These are phyloP conservation scores for Anastatica hierochuntica DNA, from an alignment of 345 rosid species.

Conservation along the genomic window DNA sequence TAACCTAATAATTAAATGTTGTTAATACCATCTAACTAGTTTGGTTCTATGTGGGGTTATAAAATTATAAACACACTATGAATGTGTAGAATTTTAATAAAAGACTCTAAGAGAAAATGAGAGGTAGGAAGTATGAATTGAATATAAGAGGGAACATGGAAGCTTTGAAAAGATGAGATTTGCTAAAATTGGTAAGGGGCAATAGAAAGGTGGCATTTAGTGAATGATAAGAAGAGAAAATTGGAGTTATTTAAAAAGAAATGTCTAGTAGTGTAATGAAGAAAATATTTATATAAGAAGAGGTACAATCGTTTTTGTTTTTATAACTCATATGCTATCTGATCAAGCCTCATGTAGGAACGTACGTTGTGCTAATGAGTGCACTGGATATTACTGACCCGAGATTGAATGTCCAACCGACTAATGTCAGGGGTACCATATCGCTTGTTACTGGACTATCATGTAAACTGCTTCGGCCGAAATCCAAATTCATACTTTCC, in stretches of 20 bases:
- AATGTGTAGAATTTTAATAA: conserved; percentile 15
- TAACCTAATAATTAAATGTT: conserved; percentile 10
- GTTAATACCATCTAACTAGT: conserved; percentile 17
- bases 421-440: too few species aligned
- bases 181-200: conserved; percentile 40
- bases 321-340: too few species aligned
- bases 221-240: conserved; percentile 33
- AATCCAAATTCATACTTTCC: too few species aligned
- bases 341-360: too few species aligned
- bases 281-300: too few species aligned
- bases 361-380: too few species aligned
- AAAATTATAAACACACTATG: conserved; percentile 8
- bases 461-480: too few species aligned
- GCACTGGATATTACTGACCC: too few species aligned
- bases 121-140: conserved; percentile 30
- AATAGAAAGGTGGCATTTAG: conserved; percentile 52
- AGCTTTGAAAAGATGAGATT: conserved; percentile 30
- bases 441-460: too few species aligned
- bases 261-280: conserved; percentile 23
- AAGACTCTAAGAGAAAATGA: conserved; percentile 19
- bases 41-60: conserved; percentile 19
- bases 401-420: too few species aligned
- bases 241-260: conserved; percentile 14
- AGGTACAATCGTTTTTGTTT: too few species aligned
- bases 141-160: conserved; percentile 37